phyloP scores from a whole-genome alignment of 116 monocot species.

The Iris pallida region DNA sequence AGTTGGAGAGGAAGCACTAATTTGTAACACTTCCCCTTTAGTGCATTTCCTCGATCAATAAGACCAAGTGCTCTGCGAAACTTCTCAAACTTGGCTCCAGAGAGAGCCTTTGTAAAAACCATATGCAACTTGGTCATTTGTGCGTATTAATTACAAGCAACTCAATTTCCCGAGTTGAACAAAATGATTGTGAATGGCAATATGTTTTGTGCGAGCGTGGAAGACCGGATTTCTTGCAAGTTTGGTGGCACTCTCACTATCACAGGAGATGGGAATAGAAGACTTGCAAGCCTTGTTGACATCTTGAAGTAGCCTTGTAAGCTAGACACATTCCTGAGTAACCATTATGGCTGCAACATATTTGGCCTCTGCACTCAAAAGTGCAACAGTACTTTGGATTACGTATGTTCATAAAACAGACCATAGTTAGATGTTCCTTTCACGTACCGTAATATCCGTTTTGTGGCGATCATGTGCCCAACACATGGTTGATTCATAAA shows the following conservation, averaged over 20 bases:
- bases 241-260: conserved; percentile 10
- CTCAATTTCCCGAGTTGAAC: conserved; percentile 4
- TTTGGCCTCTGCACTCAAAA: too few relatives aligned
- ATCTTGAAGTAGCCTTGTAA: not conserved
- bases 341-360: too few relatives aligned
- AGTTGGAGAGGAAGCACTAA: conserved; percentile 1
- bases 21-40: conserved; percentile 7
- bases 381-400: too few relatives aligned
- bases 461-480: too few relatives aligned
- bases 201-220: conserved; percentile 3
- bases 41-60: not conserved
- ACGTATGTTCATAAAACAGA: too few relatives aligned
- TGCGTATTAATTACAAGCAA: not conserved
- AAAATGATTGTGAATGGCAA: conserved; percentile 3
- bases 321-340: too few relatives aligned
- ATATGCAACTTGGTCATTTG: not conserved
- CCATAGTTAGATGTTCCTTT: too few relatives aligned
- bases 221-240: conserved; percentile 6
- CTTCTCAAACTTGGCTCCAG: not conserved
- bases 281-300: not conserved
- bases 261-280: conserved; percentile 2
- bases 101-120: not conserved
- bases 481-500: too few relatives aligned
- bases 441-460: too few relatives aligned
- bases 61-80: too few relatives aligned